A percentile compares a stretch with the other conserved stretches of the same genome.
These are phyloP conservation scores for Phytophthora crassamura DNA, from an alignment of 352 stramenopile genomes.

Conservation along the genomic window DNA sequence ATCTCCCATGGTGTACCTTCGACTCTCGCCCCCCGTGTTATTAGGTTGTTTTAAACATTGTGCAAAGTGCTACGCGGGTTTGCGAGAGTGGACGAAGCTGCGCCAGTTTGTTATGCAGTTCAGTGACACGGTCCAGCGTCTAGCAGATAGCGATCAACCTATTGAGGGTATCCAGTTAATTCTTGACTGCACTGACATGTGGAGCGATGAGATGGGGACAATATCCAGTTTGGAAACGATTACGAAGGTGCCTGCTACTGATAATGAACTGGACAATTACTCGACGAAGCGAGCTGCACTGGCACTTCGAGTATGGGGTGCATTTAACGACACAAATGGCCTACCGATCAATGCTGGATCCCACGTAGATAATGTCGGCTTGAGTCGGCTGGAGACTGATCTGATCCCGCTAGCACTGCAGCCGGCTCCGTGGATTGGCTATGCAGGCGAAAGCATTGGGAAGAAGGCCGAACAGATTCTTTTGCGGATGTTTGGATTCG, in stretches of 20 bases:
- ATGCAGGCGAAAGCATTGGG: constrained; percentile 44
- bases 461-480: constrained; percentile 47
- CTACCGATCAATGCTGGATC: not conserved
- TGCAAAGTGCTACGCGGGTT: constrained; percentile 49
- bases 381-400: constrained; percentile 18
- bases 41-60: constrained; percentile 59
- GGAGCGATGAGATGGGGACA: constrained; percentile 44
- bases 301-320: constrained; percentile 38
- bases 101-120: constrained; percentile 39
- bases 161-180: constrained; percentile 42
- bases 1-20: constrained; percentile 35
- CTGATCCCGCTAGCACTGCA: constrained; percentile 45
- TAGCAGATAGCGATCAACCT: constrained; percentile 25
- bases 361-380: constrained; percentile 1
- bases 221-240: constrained; percentile 36
- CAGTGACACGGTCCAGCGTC: constrained; percentile 28
- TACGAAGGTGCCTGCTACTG: not conserved
- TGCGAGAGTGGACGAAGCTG: constrained; percentile 56
- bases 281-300: constrained; percentile 9
- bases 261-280: constrained; percentile 3
- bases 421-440: constrained; percentile 33
- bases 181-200: constrained; percentile 40
- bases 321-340: constrained; percentile 19
- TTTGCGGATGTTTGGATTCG: constrained; percentile 23
- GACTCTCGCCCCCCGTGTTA: constrained; percentile 46